Evolutionary conservation across 306 rosid species (phyloP).

Genomic region (Rosa lucieae): DNA sequence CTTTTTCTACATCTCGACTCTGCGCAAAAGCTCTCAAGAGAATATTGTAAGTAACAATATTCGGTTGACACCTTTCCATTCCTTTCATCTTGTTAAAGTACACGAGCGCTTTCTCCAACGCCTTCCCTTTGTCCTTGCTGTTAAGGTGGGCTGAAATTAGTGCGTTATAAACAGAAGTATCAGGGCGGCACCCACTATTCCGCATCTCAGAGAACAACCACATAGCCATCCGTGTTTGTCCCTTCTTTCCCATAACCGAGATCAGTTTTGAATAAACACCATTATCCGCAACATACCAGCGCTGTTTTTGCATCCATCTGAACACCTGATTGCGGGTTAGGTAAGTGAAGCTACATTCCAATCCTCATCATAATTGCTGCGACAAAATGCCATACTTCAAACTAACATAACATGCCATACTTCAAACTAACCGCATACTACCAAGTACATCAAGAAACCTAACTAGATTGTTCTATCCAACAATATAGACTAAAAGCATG

Average conservation of each 20-base stretch:
- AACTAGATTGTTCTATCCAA: no score
- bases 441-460: not conserved
- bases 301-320: slow-evolving; percentile 98
- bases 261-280: slow-evolving; percentile 88
- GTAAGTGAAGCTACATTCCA: slow-evolving; percentile 24
- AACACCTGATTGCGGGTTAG: slow-evolving; percentile 65
- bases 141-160: slow-evolving; percentile 91
- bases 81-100: slow-evolving; percentile 95
- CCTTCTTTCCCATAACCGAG: slow-evolving; percentile 88
- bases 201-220: slow-evolving; percentile 99
- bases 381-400: slow-evolving; percentile 1
- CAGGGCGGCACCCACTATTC: slow-evolving; percentile 79
- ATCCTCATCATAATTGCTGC: not conserved
- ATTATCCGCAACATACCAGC: slow-evolving; percentile 91
- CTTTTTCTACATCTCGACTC: slow-evolving; percentile 59
- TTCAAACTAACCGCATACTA: not conserved
- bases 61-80: slow-evolving; percentile 85
- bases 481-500: no score
- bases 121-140: slow-evolving; percentile 69
- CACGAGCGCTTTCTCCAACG: slow-evolving; percentile 66
- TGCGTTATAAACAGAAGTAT: slow-evolving; percentile 87
- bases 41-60: slow-evolving; percentile 79
- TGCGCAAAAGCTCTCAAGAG: slow-evolving; percentile 89
- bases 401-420: not conserved
- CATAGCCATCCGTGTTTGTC: slow-evolving; percentile 89